Evolutionary conservation across 1,139 yeast species (phyloP).

Genomic region (Magnusiomyces paraingens): DNA sequence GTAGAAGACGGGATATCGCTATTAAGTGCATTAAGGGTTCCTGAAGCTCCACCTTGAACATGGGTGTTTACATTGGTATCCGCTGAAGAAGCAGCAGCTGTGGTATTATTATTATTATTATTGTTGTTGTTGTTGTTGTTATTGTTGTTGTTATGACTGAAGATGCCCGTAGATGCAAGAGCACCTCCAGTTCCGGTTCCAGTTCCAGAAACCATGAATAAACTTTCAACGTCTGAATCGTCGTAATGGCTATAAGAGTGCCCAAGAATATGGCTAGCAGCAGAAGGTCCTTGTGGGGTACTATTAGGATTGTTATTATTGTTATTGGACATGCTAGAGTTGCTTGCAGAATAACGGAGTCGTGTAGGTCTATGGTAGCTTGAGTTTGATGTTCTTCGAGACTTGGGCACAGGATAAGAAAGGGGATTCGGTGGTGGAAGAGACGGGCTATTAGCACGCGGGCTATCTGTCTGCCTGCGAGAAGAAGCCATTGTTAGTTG

Average conservation of each 20-base stretch:
- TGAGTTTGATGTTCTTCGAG: not conserved
- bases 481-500: too few species aligned
- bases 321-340: slow-evolving; percentile 1
- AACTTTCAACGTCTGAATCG: not conserved
- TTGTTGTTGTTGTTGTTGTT: too few species aligned
- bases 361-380: not conserved
- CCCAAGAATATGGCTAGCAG: not conserved
- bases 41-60: not conserved
- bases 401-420: not conserved
- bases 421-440: too few species aligned
- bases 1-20: too few species aligned
- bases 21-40: too few species aligned
- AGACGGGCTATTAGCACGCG: too few species aligned
- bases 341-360: not conserved
- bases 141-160: too few species aligned
- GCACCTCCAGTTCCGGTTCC: not conserved
- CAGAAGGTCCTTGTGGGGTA: not conserved
- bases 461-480: too few species aligned
- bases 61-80: not conserved
- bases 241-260: not conserved
- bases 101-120: too few species aligned
- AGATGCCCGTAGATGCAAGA: too few species aligned
- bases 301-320: not conserved
- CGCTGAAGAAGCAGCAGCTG: too few species aligned
- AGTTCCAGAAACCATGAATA: not conserved